A percentile compares a stretch with the other conserved stretches of the same genome.
phyloP scores from a whole-genome alignment of 23 red algal species.

The Chondrus crispus region DNA sequence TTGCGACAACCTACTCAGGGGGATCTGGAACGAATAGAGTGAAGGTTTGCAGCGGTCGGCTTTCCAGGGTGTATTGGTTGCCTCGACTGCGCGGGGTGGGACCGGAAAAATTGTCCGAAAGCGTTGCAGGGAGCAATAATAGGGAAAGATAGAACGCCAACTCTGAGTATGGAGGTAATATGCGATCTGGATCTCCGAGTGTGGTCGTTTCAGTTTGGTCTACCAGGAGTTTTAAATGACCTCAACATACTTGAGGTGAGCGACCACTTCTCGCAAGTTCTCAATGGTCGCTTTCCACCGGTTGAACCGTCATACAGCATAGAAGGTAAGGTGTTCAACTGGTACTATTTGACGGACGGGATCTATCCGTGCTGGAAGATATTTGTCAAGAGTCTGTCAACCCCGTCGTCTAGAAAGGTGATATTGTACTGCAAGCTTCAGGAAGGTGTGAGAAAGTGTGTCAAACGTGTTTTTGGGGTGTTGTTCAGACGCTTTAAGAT shows the following conservation, averaged over 20 bases:
- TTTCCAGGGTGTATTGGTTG: background rate
- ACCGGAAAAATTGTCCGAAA: slow-evolving; percentile 2
- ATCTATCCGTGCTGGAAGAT: slow-evolving; percentile 25
- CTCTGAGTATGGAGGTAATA: slow-evolving; percentile 21
- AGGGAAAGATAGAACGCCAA: background rate
- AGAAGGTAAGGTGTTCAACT: background rate
- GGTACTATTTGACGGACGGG: slow-evolving; percentile 33
- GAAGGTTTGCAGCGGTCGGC: background rate
- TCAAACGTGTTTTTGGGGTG: slow-evolving; percentile 31
- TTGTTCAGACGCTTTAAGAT: background rate
- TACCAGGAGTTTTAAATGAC: background rate
- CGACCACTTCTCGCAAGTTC: background rate
- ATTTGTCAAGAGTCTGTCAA: background rate
- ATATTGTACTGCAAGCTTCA: background rate
- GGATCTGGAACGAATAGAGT: background rate
- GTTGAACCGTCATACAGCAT: background rate
- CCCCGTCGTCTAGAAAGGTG: background rate
- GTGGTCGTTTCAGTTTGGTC: slow-evolving; percentile 1
- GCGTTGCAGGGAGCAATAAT: slow-evolving; percentile 4
- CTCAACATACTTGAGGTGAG: slow-evolving; percentile 7
- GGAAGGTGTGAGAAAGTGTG: background rate
- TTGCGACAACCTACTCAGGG: background rate
- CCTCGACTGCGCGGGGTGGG: background rate
- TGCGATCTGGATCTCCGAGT: background rate
- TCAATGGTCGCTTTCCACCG: background rate